Conservation (phyloP, 805 yeast genomes). For the Dipodascopsis uninucleata region DNA sequence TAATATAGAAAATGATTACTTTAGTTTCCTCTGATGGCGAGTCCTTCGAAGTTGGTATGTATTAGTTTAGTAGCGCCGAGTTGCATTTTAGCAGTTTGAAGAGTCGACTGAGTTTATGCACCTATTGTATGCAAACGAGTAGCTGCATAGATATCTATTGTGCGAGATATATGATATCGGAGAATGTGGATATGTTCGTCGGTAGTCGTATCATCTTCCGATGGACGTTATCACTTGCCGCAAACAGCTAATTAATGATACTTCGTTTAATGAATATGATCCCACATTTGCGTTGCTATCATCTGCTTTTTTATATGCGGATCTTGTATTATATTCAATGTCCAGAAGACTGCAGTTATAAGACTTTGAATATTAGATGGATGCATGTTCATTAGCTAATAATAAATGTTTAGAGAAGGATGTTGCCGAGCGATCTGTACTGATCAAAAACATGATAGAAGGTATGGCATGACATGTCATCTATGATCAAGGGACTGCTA, state of each 20-base stretch:
- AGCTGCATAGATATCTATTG: background rate
- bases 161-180: background rate
- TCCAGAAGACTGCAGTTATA: background rate
- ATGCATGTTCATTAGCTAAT: background rate
- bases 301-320: background rate
- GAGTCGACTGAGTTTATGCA: background rate
- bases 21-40: conserved; percentile 79
- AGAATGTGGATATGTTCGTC: too few species aligned
- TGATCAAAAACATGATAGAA: conserved; percentile 80
- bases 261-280: background rate
- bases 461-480: conserved; percentile 45
- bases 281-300: background rate
- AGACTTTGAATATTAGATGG: background rate
- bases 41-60: conserved; percentile 62
- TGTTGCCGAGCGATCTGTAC: conserved; percentile 81
- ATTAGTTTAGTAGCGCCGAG: background rate
- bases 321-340: background rate
- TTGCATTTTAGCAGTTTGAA: background rate
- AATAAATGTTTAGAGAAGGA: conserved; percentile 45
- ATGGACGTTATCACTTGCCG: too few species aligned
- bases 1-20: conserved; percentile 32
- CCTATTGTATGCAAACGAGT: background rate
- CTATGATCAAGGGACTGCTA: background rate
- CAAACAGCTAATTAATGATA: too few species aligned
- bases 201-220: too few species aligned